Evolutionary conservation across 2,329 filamentous ascomycete species (phyloP), one percentile per base, ranked within the genome.

Genomic region (Diaporthe australafricana): DNA sequence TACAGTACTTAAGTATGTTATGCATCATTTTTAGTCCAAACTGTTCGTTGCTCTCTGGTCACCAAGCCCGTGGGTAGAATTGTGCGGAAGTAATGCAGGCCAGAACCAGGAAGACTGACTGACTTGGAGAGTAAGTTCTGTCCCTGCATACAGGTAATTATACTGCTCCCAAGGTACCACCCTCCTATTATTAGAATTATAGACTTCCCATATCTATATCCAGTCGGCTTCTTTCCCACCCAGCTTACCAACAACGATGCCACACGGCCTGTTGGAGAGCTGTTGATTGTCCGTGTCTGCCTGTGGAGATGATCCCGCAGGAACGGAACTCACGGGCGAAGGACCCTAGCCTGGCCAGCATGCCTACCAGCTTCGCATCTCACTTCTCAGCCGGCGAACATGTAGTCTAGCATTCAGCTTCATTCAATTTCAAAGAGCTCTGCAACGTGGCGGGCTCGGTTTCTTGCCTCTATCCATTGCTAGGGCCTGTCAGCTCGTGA

Each of bases 221-320:
- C 45, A 38, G 30, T 50, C 60, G 60, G 60, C 27, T 65, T 65
- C 60, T 50, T 35, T 65, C 42, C 27, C 25, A 12, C 1, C 20
- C 27, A 4, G 17, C 14, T 63, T 35, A 48, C 60, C 27, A 14
- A 22, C 45, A 25, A 8, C 42, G 20, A n/a, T 25, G 35, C 55
- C 22, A 57, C 16, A 42, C n/a, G n/a, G 35, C 35, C 22, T 40
- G 6, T 22, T 12, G n/a, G 22, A 6, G 12, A 14, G 4, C 22
- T 38, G 20, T 8, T 2, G 25, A 1, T 35, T 35, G 32, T 35
- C n/a, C n/a, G 32, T 35, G 6, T 20, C 27, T 11, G 7, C 16
- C 40, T 22, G 25, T 62, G 57, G 42, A 35, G 42, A 25, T 45
- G 57, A 63, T 63, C 57, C 57, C 20, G 7, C 57, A 48, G 57